Conservation (phyloP, 441 rosid species). For the Corymbia citriodora region DNA sequence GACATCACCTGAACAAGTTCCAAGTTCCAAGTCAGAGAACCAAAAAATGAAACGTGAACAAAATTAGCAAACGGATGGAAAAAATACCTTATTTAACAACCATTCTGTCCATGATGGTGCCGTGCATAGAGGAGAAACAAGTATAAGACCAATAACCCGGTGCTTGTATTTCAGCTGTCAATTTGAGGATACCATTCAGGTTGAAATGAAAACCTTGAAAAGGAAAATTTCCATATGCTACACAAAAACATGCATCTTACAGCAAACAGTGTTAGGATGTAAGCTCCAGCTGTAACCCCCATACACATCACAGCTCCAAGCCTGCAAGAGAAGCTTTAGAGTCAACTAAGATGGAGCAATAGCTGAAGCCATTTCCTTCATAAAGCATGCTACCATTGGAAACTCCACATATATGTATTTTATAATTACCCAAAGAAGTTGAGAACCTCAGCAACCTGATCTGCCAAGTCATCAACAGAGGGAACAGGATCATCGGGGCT, state of each 20-base stretch:
- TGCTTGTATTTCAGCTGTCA: conserved; percentile 43
- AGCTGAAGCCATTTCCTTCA: background rate
- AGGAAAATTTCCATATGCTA: background rate
- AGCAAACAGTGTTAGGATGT: conserved; percentile 7
- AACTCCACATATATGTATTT: background rate
- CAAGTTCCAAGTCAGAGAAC: background rate
- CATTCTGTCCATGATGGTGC: conserved; percentile 98
- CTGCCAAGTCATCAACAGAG: conserved; percentile 13
- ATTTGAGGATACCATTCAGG: background rate
- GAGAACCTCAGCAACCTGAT: conserved; percentile 14
- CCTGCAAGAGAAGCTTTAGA: background rate
- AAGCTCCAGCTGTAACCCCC: conserved; percentile 12
- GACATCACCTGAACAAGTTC: conserved; percentile 63
- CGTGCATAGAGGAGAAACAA: conserved; percentile 86
- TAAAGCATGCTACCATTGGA: background rate
- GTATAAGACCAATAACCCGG: conserved; percentile 84
- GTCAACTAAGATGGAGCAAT: background rate
- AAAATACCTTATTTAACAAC: conserved; percentile 78
- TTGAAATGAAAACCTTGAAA: background rate
- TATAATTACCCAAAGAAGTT: conserved; percentile 15
- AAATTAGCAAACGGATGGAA: background rate
- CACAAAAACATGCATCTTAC: background rate
- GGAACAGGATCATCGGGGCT: conserved; percentile 11
- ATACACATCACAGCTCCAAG: conserved; percentile 11
- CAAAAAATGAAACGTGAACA: background rate